Percentiles rank a stretch among this genome's conserved stretches.
Conservation (phyloP, 148 eudicot species). For the Spergularia marina region DNA sequence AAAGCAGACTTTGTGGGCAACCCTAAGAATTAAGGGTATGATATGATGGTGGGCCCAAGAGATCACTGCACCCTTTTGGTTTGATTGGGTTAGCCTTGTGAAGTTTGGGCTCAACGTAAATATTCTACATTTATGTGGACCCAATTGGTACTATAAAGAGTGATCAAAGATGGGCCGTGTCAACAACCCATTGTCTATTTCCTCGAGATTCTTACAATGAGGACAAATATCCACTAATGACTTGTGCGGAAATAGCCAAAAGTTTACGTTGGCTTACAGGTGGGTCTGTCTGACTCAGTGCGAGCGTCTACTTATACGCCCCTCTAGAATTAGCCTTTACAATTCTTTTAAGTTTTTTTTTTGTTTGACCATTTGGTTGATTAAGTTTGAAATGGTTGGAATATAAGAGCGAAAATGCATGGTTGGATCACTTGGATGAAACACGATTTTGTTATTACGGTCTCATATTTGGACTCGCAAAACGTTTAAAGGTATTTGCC, state of each 20-base stretch:
- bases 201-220: slow-evolving; percentile 20
- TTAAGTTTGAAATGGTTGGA: too few species aligned
- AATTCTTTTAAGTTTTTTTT: too few species aligned
- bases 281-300: too few species aligned
- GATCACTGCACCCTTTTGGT: neutral
- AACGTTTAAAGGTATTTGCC: too few species aligned
- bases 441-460: too few species aligned
- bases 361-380: too few species aligned
- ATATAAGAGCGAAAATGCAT: too few species aligned
- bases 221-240: slow-evolving; percentile 30
- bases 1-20: neutral
- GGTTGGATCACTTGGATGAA: too few species aligned
- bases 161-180: slow-evolving; percentile 37
- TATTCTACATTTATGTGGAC: slow-evolving; percentile 20
- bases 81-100: slow-evolving; percentile 21
- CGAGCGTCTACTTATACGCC: too few species aligned
- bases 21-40: slow-evolving; percentile 1
- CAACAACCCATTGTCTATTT: slow-evolving; percentile 42
- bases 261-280: too few species aligned
- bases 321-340: too few species aligned
- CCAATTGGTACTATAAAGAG: slow-evolving; percentile 33
- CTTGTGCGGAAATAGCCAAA: slow-evolving; percentile 1
- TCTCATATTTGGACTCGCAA: too few species aligned
- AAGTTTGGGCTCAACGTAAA: slow-evolving; percentile 22
- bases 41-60: neutral